Conservation (phyloP, 257 asterid genomes). For the Gynochthodes officinalis region DNA sequence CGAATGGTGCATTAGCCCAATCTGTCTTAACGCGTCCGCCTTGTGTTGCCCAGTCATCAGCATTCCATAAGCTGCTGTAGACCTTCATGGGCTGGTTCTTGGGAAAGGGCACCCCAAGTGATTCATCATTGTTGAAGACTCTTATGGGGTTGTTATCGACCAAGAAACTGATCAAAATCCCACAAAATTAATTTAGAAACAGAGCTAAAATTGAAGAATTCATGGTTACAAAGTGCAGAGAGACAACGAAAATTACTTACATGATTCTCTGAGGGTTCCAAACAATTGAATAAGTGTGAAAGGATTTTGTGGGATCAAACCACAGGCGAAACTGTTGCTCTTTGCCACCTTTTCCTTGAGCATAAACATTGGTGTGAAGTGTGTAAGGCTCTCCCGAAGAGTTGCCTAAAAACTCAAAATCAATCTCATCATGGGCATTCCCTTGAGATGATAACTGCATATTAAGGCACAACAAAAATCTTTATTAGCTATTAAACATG, state of each 20-base stretch:
- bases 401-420: constrained; percentile 38
- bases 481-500: neutral
- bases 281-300: constrained; percentile 35
- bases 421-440: constrained; percentile 32
- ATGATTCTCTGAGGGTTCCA: constrained; percentile 40
- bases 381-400: constrained; percentile 35
- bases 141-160: constrained; percentile 49
- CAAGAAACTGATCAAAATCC: constrained; percentile 33
- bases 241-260: constrained; percentile 11
- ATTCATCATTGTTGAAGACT: constrained; percentile 43
- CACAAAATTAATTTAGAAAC: neutral
- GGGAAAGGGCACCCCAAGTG: constrained; percentile 41
- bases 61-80: constrained; percentile 56
- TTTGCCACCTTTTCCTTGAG: constrained; percentile 33
- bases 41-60: constrained; percentile 58
- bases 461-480: neutral
- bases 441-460: constrained; percentile 35
- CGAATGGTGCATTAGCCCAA: constrained; percentile 49
- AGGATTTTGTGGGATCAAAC: constrained; percentile 36
- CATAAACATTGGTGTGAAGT: constrained; percentile 36
- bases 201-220: no score
- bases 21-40: constrained; percentile 55
- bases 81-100: constrained; percentile 43
- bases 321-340: constrained; percentile 37
- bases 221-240: no score